A percentile compares a stretch with the other conserved stretches of the same genome.
Evolutionary conservation across 208 protist species (phyloP).

Genomic region (Naegleria fowleri): DNA sequence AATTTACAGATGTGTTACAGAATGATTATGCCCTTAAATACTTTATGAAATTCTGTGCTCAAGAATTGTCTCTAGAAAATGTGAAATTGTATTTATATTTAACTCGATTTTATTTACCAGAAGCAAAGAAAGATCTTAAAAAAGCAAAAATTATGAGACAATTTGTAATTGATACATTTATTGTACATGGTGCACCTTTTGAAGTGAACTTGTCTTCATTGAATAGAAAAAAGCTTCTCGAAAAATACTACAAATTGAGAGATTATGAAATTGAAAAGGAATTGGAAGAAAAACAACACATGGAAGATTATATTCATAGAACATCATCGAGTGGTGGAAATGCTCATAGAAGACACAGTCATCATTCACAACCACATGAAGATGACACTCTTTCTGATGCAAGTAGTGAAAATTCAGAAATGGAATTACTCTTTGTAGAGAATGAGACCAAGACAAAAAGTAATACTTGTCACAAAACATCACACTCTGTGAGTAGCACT

Average conservation of each 20-base stretch:
- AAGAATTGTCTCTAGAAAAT: background rate
- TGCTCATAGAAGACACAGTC: background rate
- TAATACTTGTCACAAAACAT: no score
- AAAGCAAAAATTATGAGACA: background rate
- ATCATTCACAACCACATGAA: background rate
- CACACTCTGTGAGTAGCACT: background rate
- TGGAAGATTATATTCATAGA: background rate
- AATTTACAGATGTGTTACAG: background rate
- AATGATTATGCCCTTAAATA: background rate
- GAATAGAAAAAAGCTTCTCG: background rate
- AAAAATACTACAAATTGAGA: background rate
- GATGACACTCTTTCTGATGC: background rate
- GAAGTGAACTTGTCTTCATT: background rate
- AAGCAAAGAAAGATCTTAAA: background rate
- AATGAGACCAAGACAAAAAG: background rate
- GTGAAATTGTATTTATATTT: background rate
- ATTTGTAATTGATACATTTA: background rate
- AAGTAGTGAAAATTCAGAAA: background rate
- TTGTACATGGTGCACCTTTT: background rate
- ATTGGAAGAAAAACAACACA: background rate
- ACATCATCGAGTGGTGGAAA: background rate
- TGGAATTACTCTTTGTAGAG: background rate
- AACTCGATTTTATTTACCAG: background rate
- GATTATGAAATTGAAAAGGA: background rate
- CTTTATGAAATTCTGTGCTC: background rate